phyloP scores from a whole-genome alignment of 2,329 filamentous ascomycete genomes.

The Graphilbum sp. region DNA sequence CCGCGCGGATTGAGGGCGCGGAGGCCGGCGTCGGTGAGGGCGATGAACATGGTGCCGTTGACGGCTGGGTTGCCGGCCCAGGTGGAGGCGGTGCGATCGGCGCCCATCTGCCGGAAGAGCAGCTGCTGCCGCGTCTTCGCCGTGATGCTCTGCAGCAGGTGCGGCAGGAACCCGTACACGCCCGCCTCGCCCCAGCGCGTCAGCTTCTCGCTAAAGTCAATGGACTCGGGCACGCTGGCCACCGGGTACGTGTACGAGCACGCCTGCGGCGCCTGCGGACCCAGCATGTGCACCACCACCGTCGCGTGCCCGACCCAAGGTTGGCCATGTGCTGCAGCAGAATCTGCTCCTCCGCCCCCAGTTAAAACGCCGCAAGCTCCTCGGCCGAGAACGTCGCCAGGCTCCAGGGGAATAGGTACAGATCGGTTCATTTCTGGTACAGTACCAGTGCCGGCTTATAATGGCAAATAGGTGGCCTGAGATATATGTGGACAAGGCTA shows the following conservation, averaged over 20 bases:
- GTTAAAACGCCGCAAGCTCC: slow-evolving; percentile 52
- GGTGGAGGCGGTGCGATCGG: slow-evolving; percentile 56
- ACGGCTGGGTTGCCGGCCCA: slow-evolving; percentile 51
- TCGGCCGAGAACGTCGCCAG: slow-evolving; percentile 50
- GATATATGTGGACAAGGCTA: no score
- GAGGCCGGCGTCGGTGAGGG: slow-evolving; percentile 51
- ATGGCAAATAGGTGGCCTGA: no score
- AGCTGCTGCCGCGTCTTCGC: slow-evolving; percentile 71
- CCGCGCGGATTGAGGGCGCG: slow-evolving; percentile 16
- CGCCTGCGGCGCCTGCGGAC: slow-evolving; percentile 49
- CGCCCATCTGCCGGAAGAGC: slow-evolving; percentile 69
- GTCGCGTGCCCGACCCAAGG: slow-evolving; percentile 69
- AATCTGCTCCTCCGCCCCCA: slow-evolving; percentile 51
- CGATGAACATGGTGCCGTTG: slow-evolving; percentile 69
- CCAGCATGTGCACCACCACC: slow-evolving; percentile 62
- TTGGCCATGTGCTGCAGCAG: slow-evolving; percentile 63
- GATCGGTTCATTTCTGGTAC: slow-evolving; percentile 73
- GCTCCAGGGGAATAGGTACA: slow-evolving; percentile 68
- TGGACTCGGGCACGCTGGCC: slow-evolving; percentile 55
- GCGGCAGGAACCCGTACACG: slow-evolving; percentile 65
- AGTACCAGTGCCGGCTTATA: slow-evolving; percentile 53
- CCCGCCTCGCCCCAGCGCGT: slow-evolving; percentile 67
- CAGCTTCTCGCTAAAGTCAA: slow-evolving; percentile 77
- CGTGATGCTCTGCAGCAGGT: slow-evolving; percentile 61
- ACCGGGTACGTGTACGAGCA: slow-evolving; percentile 75